Conservation (phyloP, 208 protist species). For the Leishmania arabica region DNA sequence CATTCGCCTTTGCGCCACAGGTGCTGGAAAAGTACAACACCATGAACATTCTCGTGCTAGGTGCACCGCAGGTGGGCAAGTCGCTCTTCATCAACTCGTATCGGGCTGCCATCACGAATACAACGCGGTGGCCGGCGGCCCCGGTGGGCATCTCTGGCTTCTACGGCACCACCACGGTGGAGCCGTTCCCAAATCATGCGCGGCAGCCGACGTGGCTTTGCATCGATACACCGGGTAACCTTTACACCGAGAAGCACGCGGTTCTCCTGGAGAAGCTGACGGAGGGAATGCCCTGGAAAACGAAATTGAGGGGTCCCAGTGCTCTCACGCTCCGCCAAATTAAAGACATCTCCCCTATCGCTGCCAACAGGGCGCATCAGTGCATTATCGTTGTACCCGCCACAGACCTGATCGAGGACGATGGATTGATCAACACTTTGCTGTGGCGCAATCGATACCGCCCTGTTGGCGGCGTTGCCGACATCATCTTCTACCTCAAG, state of each 20-base stretch:
- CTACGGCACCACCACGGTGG: slow-evolving; percentile 75
- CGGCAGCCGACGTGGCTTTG: slow-evolving; percentile 69
- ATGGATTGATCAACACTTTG: slow-evolving; percentile 65
- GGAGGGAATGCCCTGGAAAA: slow-evolving; percentile 74
- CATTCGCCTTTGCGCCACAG: slow-evolving; percentile 25
- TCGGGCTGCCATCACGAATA: slow-evolving; percentile 57
- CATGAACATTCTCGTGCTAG: slow-evolving; percentile 81
- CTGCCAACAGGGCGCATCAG: slow-evolving; percentile 68
- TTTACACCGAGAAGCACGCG: slow-evolving; percentile 48
- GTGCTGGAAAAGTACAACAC: slow-evolving; percentile 18
- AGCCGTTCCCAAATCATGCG: slow-evolving; percentile 71
- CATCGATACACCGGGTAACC: slow-evolving; percentile 81
- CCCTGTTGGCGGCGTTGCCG: slow-evolving; percentile 41
- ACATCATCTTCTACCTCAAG: slow-evolving; percentile 55
- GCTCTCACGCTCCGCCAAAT: slow-evolving; percentile 40
- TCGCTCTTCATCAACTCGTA: slow-evolving; percentile 82
- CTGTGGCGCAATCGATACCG: slow-evolving; percentile 51
- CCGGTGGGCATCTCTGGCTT: slow-evolving; percentile 80
- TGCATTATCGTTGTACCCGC: slow-evolving; percentile 76
- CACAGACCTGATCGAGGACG: slow-evolving; percentile 73
- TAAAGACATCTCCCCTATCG: slow-evolving; percentile 37
- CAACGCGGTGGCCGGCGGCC: slow-evolving; percentile 71
- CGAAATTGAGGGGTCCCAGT: slow-evolving; percentile 46
- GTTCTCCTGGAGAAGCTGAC: slow-evolving; percentile 54
- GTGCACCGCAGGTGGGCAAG: slow-evolving; percentile 79